A percentile compares a stretch with the other conserved stretches of the same genome.
Evolutionary conservation across 2,329 filamentous ascomycete species (phyloP).

Genomic region (Stachybotrys echinatus): DNA sequence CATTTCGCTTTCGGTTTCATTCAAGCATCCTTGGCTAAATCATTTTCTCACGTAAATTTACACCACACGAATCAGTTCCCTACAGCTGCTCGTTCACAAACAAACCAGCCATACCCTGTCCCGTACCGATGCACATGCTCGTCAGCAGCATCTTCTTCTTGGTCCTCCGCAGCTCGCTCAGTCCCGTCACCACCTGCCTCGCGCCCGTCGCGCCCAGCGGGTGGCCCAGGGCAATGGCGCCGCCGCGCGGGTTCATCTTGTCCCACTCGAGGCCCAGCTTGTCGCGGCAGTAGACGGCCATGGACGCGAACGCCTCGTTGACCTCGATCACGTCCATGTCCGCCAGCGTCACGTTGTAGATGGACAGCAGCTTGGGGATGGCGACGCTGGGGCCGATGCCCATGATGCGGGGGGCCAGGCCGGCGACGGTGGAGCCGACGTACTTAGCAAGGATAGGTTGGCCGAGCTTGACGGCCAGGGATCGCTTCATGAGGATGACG

Average conservation of each 20-base stretch:
- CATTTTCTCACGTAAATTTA: too few species aligned
- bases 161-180: constrained; percentile 76
- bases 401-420: constrained; percentile 92
- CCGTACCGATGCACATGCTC: constrained; percentile 79
- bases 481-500: constrained; percentile 89
- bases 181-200: constrained; percentile 80
- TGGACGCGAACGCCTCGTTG: constrained; percentile 96
- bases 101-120: constrained; percentile 63
- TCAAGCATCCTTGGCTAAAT: too few species aligned
- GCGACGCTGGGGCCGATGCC: constrained; percentile 77
- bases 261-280: constrained; percentile 63
- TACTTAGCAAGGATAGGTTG: constrained; percentile 95
- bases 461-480: constrained; percentile 76
- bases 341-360: constrained; percentile 70
- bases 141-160: constrained; percentile 90
- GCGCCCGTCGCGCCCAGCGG: constrained; percentile 75
- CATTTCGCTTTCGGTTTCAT: too few species aligned
- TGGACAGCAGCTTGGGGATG: constrained; percentile 76
- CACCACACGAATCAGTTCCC: too few species aligned
- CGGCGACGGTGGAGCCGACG: constrained; percentile 84
- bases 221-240: constrained; percentile 79
- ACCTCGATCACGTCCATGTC: constrained; percentile 90
- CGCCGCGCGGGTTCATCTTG: constrained; percentile 78
- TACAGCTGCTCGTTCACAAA: constrained; percentile 53
- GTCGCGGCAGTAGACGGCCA: constrained; percentile 90